Percentiles rank a stretch among this genome's conserved stretches.
phyloP scores from a whole-genome alignment of 306 rosid genomes.

The Inga oerstediana region DNA sequence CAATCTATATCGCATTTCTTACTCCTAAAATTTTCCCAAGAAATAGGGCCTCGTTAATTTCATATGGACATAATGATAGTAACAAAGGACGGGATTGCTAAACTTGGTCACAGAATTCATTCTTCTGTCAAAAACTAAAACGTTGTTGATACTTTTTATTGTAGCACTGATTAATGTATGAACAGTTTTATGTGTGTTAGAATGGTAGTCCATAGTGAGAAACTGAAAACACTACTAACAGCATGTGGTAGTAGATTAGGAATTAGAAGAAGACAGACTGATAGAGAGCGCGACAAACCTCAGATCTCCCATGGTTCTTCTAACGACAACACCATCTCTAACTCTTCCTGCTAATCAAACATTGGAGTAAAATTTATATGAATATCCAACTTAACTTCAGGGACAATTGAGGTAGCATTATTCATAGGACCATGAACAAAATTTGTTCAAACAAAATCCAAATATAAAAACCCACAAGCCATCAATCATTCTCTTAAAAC shows the following conservation, averaged over 20 bases:
- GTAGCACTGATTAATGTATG: neutral
- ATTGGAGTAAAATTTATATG: conserved; percentile 16
- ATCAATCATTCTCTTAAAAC: no score
- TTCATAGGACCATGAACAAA: conserved; percentile 16
- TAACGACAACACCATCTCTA: conserved; percentile 28
- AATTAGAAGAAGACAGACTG: conserved; percentile 11
- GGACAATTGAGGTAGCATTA: neutral
- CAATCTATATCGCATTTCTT: conserved; percentile 33
- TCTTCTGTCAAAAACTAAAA: neutral
- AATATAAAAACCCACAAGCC: no score
- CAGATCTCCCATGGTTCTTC: conserved; percentile 46
- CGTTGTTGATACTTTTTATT: neutral
- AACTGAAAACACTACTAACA: neutral
- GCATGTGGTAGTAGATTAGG: neutral
- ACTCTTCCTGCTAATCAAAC: conserved; percentile 30
- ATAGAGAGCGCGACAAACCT: conserved; percentile 57
- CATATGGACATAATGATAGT: no score
- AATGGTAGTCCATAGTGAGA: neutral
- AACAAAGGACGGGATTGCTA: neutral
- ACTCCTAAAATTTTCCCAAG: conserved; percentile 28
- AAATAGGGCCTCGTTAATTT: conserved; percentile 17
- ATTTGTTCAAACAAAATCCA: no score
- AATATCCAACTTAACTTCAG: conserved; percentile 1
- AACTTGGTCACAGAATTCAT: neutral
- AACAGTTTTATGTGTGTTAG: neutral